phyloP scores from a whole-genome alignment of 352 stramenopile genomes.

The Elongisporangium senticosum region DNA sequence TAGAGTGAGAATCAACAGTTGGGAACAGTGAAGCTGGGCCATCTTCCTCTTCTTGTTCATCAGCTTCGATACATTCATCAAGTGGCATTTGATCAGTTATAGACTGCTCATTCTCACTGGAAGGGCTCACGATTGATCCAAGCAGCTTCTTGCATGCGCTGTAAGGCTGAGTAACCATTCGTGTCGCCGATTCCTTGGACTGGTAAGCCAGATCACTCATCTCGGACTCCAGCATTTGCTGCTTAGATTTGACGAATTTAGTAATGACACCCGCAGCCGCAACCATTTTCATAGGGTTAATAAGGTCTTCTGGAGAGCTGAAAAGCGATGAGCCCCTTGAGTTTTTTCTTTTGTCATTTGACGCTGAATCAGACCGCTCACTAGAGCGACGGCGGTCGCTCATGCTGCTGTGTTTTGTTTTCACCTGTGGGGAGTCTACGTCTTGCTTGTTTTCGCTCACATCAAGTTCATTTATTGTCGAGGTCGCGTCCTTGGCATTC shows the following conservation, averaged over 20 bases:
- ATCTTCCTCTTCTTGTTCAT: neutral
- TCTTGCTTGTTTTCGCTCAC: neutral
- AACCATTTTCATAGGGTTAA: constrained; percentile 20
- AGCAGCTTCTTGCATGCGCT: constrained; percentile 28
- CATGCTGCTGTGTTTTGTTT: neutral
- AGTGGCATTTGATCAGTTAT: neutral
- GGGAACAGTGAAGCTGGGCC: neutral
- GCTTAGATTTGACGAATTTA: constrained; percentile 33
- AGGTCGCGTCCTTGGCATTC: neutral
- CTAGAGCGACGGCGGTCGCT: neutral
- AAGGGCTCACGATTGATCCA: constrained; percentile 4
- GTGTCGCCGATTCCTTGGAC: constrained; percentile 31
- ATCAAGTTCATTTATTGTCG: neutral
- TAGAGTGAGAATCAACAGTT: neutral
- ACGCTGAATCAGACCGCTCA: neutral
- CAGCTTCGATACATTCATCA: constrained; percentile 3
- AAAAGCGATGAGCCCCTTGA: constrained; percentile 6
- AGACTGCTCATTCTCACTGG: neutral
- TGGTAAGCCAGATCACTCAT: constrained; percentile 26
- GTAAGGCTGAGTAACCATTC: constrained; percentile 26
- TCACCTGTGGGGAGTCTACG: neutral
- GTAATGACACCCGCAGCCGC: constrained; percentile 25
- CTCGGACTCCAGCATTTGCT: constrained; percentile 31
- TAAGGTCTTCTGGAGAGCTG: constrained; percentile 11
- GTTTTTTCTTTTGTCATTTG: neutral